These are phyloP conservation scores for Cicer pinnatifidum DNA, from an alignment of 306 rosid genomes.

Conservation along the genomic window DNA sequence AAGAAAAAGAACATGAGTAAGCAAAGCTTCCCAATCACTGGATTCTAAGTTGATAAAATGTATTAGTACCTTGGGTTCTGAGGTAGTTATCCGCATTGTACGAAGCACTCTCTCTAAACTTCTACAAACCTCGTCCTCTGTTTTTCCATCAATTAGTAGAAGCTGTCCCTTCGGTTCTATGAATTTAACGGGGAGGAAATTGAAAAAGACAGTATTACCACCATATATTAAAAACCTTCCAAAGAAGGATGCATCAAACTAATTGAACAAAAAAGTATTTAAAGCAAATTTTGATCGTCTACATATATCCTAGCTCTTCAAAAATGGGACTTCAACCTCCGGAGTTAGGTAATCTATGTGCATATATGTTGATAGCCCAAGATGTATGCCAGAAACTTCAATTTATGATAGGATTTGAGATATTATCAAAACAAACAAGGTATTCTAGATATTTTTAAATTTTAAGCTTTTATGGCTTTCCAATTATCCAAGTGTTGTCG, in stretches of 20 bases:
- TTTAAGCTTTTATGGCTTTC: slow-evolving; percentile 13
- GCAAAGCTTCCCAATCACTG: slow-evolving; percentile 22
- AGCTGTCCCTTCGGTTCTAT: slow-evolving; percentile 98
- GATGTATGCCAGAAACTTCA: slow-evolving; percentile 34
- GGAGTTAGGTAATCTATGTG: slow-evolving; percentile 6
- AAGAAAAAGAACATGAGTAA: slow-evolving; percentile 31
- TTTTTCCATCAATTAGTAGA: slow-evolving; percentile 88
- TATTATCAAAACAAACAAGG: slow-evolving; percentile 25
- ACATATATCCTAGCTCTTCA: slow-evolving; percentile 15
- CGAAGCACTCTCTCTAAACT: slow-evolving; percentile 94
- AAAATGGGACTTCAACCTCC: slow-evolving; percentile 8
- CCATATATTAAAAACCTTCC: slow-evolving; percentile 37
- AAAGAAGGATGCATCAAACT: slow-evolving; percentile 23
- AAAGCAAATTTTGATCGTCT: slow-evolving; percentile 6
- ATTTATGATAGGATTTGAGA: slow-evolving; percentile 26
- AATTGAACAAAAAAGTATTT: slow-evolving; percentile 22
- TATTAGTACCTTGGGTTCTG: slow-evolving; percentile 88
- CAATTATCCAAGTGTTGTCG: background rate
- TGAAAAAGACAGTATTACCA: slow-evolving; percentile 28
- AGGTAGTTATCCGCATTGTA: slow-evolving; percentile 84
- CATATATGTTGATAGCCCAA: slow-evolving; percentile 17
- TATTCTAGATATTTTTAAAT: slow-evolving; percentile 34
- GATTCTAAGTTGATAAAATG: slow-evolving; percentile 27
- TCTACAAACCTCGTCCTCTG: slow-evolving; percentile 82
- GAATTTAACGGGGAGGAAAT: slow-evolving; percentile 37